Evolutionary conservation across 75 land plant genomes (phyloP).

Genomic region (Picea sitchensis): DNA sequence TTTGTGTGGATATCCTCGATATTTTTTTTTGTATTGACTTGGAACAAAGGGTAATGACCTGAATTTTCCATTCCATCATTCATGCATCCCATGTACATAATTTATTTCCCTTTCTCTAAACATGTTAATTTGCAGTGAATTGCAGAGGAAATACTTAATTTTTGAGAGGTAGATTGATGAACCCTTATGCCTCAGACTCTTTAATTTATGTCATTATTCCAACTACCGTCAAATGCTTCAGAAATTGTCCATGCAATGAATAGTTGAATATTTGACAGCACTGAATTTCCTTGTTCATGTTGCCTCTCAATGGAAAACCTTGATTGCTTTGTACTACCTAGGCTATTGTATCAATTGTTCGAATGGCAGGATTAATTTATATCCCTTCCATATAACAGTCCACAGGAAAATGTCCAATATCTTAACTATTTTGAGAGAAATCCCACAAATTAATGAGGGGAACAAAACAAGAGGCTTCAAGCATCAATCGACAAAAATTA

Average conservation of each 20-base stretch:
- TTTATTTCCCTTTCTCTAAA: not conserved
- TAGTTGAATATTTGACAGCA: constrained; percentile 1
- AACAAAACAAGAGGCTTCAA: no score
- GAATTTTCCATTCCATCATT: not conserved
- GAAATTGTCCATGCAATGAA: not conserved
- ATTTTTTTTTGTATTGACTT: constrained; percentile 9
- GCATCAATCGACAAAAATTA: no score
- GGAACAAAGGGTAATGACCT: constrained; percentile 1
- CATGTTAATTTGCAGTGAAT: not conserved
- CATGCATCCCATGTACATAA: constrained; percentile 5
- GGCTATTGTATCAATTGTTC: no score
- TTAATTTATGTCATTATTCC: constrained; percentile 7
- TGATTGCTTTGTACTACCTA: no score
- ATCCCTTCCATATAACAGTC: no score
- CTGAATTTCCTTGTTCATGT: not conserved
- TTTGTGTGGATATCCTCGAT: not conserved
- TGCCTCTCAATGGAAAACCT: no score
- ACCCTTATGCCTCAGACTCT: not conserved
- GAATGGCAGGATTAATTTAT: no score
- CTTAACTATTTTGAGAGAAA: no score
- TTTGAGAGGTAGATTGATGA: constrained; percentile 1
- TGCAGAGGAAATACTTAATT: not conserved
- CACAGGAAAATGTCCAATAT: no score
- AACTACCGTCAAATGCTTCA: not conserved
- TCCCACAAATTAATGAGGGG: no score